Evolutionary conservation across 306 rosid species (phyloP).

Genomic region (Arachis hypogaea): DNA sequence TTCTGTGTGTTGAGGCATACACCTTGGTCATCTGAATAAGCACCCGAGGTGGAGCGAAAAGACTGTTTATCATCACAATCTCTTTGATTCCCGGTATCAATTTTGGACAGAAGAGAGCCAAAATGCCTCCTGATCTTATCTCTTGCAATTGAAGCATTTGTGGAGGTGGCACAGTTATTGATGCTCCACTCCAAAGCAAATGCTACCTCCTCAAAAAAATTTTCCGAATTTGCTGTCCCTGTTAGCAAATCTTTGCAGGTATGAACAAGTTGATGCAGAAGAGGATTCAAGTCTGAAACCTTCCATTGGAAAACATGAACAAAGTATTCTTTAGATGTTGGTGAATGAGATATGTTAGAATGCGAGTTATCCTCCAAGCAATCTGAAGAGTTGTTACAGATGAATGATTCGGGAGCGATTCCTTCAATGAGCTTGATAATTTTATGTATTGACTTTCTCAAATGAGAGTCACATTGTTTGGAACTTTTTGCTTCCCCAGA

Average conservation of each 20-base stretch:
- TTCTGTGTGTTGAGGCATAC: slow-evolving; percentile 36
- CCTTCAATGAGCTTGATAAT: slow-evolving; percentile 65
- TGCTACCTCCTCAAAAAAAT: slow-evolving; percentile 54
- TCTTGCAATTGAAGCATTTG: slow-evolving; percentile 54
- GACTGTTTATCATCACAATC: slow-evolving; percentile 43
- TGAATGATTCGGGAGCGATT: slow-evolving; percentile 48
- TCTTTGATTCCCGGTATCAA: slow-evolving; percentile 37
- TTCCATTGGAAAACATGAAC: slow-evolving; percentile 72
- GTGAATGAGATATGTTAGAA: slow-evolving; percentile 43
- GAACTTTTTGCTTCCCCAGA: slow-evolving; percentile 33
- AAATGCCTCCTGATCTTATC: slow-evolving; percentile 74
- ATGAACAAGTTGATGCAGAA: slow-evolving; percentile 54
- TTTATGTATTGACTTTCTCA: slow-evolving; percentile 46
- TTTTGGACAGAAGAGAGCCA: slow-evolving; percentile 39
- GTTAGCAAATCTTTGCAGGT: slow-evolving; percentile 57
- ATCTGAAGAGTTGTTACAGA: slow-evolving; percentile 39
- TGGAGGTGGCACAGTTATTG: slow-evolving; percentile 53
- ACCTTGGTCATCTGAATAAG: slow-evolving; percentile 45
- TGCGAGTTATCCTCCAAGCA: slow-evolving; percentile 46
- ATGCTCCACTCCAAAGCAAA: slow-evolving; percentile 69
- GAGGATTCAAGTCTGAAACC: slow-evolving; percentile 56
- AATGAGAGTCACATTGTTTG: slow-evolving; percentile 29
- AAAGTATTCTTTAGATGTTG: slow-evolving; percentile 52
- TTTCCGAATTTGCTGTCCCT: slow-evolving; percentile 57
- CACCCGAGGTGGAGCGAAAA: slow-evolving; percentile 39